Evolutionary conservation across 805 yeast genomes (phyloP).

Genomic region (Teunomyces funiuensis): DNA sequence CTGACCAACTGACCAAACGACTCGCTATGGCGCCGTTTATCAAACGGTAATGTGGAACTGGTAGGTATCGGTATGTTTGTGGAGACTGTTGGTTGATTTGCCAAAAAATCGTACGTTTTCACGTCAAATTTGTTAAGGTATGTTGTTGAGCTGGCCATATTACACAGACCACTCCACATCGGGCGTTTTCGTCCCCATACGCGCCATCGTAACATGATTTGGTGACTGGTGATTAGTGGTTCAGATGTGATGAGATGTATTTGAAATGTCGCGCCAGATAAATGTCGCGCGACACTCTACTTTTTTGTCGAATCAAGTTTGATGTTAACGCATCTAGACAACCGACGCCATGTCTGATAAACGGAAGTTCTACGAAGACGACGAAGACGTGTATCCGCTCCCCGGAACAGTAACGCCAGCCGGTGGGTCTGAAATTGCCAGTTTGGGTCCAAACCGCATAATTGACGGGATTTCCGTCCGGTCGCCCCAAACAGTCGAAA

Average conservation of each 20-base stretch:
- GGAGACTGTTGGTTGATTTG: not conserved
- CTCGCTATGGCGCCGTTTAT: constrained; percentile 21
- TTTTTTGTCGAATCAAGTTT: constrained; percentile 2
- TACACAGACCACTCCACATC: not conserved
- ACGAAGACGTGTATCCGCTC: constrained; percentile 42
- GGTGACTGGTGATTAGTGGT: not conserved
- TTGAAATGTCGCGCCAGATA: not conserved
- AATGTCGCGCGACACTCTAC: not conserved
- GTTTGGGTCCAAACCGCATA: constrained; percentile 46
- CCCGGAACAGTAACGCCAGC: constrained; percentile 53
- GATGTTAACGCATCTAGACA: not conserved
- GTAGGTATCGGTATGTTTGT: not conserved
- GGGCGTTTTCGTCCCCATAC: not conserved
- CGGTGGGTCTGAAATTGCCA: constrained; percentile 39
- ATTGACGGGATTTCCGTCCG: constrained; percentile 60
- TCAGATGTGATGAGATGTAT: not conserved
- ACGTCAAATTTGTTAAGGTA: not conserved
- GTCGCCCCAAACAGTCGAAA: constrained; percentile 50
- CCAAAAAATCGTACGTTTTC: constrained; percentile 3
- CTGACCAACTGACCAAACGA: constrained; percentile 26
- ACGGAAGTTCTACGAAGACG: constrained; percentile 53
- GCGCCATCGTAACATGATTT: constrained; percentile 1
- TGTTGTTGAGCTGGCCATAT: not conserved
- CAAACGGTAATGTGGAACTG: constrained; percentile 14
- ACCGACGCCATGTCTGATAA: constrained; percentile 17